Evolutionary conservation across 2,329 filamentous ascomycete genomes (phyloP), one percentile per base, ranked within the genome.

Genomic region (Triangularia verruculosa): DNA sequence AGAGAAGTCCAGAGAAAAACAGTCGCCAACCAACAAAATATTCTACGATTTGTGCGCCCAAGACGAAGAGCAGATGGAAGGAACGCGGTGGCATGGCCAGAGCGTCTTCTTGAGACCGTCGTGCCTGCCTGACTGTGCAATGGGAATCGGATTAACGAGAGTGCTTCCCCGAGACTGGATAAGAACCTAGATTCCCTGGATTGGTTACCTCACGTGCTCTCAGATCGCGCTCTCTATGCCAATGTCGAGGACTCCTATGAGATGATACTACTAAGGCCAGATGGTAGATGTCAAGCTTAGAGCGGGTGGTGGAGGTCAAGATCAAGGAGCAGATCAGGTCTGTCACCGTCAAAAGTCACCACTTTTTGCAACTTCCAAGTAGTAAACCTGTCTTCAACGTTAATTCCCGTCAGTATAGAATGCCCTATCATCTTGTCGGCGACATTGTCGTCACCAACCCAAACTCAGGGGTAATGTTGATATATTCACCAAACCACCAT

Each of bases 391-490:
- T n/a, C n/a, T n/a, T n/a, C n/a, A n/a, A n/a, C n/a, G n/a, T n/a
- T n/a, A n/a, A n/a, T n/a, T n/a, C n/a, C n/a, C n/a, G n/a, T n/a
- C n/a, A n/a, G n/a, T n/a, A n/a, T n/a, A n/a, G n/a, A n/a, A n/a
- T n/a, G n/a, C n/a, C n/a, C n/a, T n/a, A n/a, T n/a, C n/a, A n/a
- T n/a, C n/a, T n/a, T n/a, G n/a, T n/a, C n/a, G n/a, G n/a, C n/a
- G 11, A 12, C 22, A 11, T 47, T 59, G 34, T n/a, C 34, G 32
- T 59, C n/a, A 20, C 27, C 57, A 22, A 52, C 39, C 30, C 15
- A 30, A 43, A n/a, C 34, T 59, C 57, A 59, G 57, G 39, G 57
- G 57, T 43, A 52, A 52, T 59, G 57, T 59, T 59, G 52, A 17
- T 15, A 59, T 59, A 59, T 59, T 39, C 34, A 24, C 27, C n/a